Conservation (phyloP, 1,139 yeast genomes). For the Yarrowia galli region DNA sequence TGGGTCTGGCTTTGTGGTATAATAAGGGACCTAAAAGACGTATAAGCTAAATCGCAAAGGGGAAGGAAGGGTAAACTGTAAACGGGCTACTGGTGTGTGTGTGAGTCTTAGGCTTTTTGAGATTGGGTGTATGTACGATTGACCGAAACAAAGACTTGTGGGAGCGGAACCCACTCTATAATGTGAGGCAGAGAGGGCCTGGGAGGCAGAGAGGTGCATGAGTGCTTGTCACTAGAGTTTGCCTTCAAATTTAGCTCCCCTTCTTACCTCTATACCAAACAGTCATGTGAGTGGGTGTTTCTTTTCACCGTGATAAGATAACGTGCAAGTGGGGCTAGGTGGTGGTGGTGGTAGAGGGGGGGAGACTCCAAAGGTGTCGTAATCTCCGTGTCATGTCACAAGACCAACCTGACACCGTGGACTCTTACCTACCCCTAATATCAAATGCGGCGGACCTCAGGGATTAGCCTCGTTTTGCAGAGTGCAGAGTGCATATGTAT, state of each 20-base stretch:
- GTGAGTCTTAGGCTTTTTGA: too few relatives aligned
- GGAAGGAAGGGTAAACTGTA: too few relatives aligned
- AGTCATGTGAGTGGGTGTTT: constrained; percentile 4
- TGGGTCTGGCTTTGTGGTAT: constrained; percentile 10
- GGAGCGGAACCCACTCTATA: constrained; percentile 8
- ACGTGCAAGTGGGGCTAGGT: too few relatives aligned
- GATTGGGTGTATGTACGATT: constrained; percentile 15
- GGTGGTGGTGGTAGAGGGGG: too few relatives aligned
- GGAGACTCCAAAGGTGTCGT: too few relatives aligned
- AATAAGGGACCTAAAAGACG: constrained; percentile 30
- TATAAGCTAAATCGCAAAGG: constrained; percentile 7
- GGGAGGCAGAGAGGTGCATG: background rate
- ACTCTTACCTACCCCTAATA: background rate
- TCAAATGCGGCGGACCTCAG: constrained; percentile 19
- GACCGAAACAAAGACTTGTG: background rate
- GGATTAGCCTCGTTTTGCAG: constrained; percentile 30
- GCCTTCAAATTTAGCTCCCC: constrained; percentile 15
- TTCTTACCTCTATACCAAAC: background rate
- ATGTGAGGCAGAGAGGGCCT: constrained; percentile 18
- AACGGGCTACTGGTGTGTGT: too few relatives aligned
- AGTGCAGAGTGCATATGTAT: constrained; percentile 5
- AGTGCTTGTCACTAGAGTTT: constrained; percentile 2
- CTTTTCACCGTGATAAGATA: background rate
- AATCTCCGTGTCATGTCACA: too few relatives aligned
- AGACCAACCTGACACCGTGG: too few relatives aligned